Conservation (phyloP, 2,329 filamentous ascomycete species). For the Phialophora tarda region DNA sequence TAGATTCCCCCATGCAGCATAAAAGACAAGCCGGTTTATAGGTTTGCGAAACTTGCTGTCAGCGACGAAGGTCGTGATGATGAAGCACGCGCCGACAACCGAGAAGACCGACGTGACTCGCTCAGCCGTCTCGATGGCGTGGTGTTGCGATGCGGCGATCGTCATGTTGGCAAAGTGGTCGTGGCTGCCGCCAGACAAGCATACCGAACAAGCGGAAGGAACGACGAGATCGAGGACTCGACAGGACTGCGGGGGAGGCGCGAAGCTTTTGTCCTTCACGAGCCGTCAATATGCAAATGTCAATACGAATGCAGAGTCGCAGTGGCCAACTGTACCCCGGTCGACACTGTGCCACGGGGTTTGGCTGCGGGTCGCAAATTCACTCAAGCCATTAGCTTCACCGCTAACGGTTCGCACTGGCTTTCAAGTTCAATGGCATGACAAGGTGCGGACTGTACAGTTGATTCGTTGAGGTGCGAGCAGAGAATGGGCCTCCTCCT, state of each 20-base stretch:
- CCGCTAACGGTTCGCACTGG: not conserved
- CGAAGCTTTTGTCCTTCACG: constrained; percentile 10
- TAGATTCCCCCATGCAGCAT: constrained; percentile 80
- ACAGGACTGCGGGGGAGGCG: constrained; percentile 12
- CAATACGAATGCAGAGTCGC: constrained; percentile 1
- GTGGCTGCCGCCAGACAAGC: constrained; percentile 5
- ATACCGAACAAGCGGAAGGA: constrained; percentile 6
- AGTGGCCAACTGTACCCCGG: not conserved
- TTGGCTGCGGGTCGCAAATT: constrained; percentile 1
- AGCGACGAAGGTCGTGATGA: constrained; percentile 72
- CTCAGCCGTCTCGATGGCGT: constrained; percentile 67
- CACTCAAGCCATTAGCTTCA: not conserved
- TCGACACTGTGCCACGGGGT: constrained; percentile 8
- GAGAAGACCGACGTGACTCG: constrained; percentile 73
- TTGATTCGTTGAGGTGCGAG: constrained; percentile 3
- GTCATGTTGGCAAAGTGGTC: constrained; percentile 27
- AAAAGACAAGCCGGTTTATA: constrained; percentile 86
- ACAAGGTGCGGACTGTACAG: not conserved
- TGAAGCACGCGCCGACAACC: constrained; percentile 71
- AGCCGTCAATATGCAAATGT: constrained; percentile 10
- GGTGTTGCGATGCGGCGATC: constrained; percentile 48
- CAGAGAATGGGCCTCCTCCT: constrained; percentile 1
- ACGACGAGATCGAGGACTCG: not conserved
- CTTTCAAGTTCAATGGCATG: not conserved
- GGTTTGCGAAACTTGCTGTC: constrained; percentile 77